Base-by-base conservation (phyloP, 768 basidiomycete species). In the Rhizopogon salebrosus region DNA sequence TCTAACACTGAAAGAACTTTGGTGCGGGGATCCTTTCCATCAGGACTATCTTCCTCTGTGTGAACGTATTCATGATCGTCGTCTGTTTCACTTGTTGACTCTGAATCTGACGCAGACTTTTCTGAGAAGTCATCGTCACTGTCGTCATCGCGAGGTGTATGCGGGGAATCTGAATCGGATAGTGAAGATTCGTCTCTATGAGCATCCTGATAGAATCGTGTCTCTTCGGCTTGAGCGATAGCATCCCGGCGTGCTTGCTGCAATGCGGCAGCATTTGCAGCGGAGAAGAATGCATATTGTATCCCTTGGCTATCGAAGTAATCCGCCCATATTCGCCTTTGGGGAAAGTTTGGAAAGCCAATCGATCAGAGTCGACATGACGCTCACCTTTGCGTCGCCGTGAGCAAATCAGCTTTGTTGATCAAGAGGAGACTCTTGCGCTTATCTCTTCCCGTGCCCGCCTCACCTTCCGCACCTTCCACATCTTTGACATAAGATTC, bases 351-450 rank as follows among this genome's bases (percentile, higher is more conserved):
- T 45, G 2, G 22, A 34, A 22, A 34, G 9, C 5, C 22, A 22
- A 34, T 46, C 5, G 8, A 34, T 27, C 36, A 40, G 2, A 51
- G 22, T 26, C 24, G 35, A 7, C 37, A 57, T 7, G 27, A 7
- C 53, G 22, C 75, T 54, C 57, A 92, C 93, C 95, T 81, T 72
- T 99, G 97, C 43, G 84, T 76, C 3, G 78, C 74, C 14, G 92
- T 95, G 59, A 99, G 70, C 48, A 99, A 72, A 76, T 99, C 97
- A 10, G 95, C 83, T 68, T 99, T 99, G 70, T 99, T 99, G 67
- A 98, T 89, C 52, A 98, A 76, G 23, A 99, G 68, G 66, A 98
- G 70, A 62, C 77, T 89, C 64, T 76, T 80, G 63, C 95, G 78
- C 63, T 81, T 79, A 9, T 85, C 88, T 61, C 75, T 81, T 2